phyloP scores from a whole-genome alignment of 148 eudicot species.

The Silene uniflora region DNA sequence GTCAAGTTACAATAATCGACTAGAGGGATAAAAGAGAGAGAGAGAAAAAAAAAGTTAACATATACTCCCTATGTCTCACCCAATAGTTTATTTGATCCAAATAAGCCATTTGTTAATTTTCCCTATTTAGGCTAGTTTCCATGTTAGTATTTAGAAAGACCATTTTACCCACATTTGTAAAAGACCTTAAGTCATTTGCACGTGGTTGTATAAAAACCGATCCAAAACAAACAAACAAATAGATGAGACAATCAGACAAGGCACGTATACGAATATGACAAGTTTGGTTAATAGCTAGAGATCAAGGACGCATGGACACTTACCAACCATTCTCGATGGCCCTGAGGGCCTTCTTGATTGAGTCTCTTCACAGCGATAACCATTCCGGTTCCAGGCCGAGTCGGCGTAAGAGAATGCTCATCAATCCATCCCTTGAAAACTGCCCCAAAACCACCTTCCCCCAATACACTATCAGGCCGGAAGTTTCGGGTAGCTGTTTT shows the following conservation, averaged over 20 bases:
- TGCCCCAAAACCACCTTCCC: conserved; percentile 38
- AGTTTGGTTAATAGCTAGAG: neutral
- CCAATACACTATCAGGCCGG: conserved; percentile 32
- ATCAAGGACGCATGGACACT: conserved; percentile 9
- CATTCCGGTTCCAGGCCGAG: conserved; percentile 32
- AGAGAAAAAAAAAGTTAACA: neutral
- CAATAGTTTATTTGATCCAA: too few relatives aligned
- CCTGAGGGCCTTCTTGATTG: conserved; percentile 33
- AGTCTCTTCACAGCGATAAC: conserved; percentile 34
- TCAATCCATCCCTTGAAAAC: conserved; percentile 37
- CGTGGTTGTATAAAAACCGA: too few relatives aligned
- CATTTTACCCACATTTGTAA: neutral
- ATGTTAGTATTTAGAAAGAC: neutral
- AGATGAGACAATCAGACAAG: neutral
- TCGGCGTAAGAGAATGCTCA: conserved; percentile 26
- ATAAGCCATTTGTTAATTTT: neutral
- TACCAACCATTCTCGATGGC: conserved; percentile 36
- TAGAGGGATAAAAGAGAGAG: neutral
- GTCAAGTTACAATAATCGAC: neutral
- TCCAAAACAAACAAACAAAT: too few relatives aligned
- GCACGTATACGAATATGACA: neutral
- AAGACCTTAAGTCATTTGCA: too few relatives aligned
- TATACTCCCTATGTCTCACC: too few relatives aligned
- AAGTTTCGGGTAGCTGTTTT: conserved; percentile 32
- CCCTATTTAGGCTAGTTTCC: neutral